A percentile compares a stretch with the other conserved stretches of the same genome.
Conservation (phyloP, 257 asterid species). For the Cruciata laevipes region DNA sequence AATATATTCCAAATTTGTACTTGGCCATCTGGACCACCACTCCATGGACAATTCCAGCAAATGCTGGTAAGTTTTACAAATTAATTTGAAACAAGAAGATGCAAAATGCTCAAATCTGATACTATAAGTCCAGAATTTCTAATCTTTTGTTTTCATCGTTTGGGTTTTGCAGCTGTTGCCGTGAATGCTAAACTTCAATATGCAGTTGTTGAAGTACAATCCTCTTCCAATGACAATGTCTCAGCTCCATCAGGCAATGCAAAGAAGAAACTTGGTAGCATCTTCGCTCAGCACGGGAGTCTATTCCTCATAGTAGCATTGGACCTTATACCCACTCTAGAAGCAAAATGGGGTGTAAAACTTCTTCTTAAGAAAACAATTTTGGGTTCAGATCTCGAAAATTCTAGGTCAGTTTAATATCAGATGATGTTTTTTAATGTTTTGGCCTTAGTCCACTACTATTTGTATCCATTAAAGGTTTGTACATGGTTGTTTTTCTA, state of each 20-base stretch:
- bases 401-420: slow-evolving; percentile 51
- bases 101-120: background rate
- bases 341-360: slow-evolving; percentile 82
- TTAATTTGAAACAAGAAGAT: background rate
- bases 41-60: slow-evolving; percentile 99
- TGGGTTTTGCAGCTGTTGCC: slow-evolving; percentile 64
- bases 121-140: background rate
- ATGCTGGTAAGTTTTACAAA: slow-evolving; percentile 57
- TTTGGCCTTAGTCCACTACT: background rate
- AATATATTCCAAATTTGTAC: slow-evolving; percentile 62
- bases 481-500: slow-evolving; percentile 3
- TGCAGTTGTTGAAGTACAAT: slow-evolving; percentile 74
- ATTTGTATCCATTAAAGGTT: background rate
- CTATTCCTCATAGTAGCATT: slow-evolving; percentile 60
- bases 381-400: slow-evolving; percentile 79
- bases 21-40: slow-evolving; percentile 98
- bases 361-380: slow-evolving; percentile 61
- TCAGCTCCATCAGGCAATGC: slow-evolving; percentile 38
- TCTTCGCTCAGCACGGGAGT: slow-evolving; percentile 47
- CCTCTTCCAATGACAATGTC: slow-evolving; percentile 28
- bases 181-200: slow-evolving; percentile 87
- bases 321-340: slow-evolving; percentile 80
- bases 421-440: background rate
- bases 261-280: slow-evolving; percentile 61
- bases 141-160: background rate